Percentiles rank a stretch among this genome's conserved stretches.
These are phyloP conservation scores for Hyaloscypha finlandica DNA, from an alignment of 495 filamentous ascomycete genomes.

Conservation along the genomic window DNA sequence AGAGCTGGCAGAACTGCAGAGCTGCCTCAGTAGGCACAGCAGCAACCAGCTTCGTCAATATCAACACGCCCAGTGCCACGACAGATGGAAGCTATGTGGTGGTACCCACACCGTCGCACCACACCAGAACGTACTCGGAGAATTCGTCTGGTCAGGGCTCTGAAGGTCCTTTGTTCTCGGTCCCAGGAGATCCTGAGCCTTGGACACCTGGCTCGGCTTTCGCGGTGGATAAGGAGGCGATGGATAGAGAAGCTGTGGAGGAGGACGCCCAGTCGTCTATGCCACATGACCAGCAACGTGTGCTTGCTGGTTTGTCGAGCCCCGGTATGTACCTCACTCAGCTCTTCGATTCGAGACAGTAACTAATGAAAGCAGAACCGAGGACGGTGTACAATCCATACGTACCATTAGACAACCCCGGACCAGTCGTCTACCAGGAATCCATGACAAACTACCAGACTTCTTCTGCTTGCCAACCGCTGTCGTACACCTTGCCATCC, in stretches of 20 bases:
- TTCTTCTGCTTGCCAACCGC: not conserved
- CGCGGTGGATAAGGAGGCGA: slow-evolving; percentile 9
- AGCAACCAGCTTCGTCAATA: not conserved
- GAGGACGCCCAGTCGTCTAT: slow-evolving; percentile 5
- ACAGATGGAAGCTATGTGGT: slow-evolving; percentile 11
- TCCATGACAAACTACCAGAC: not conserved
- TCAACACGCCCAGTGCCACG: not conserved
- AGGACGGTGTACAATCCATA: slow-evolving; percentile 7
- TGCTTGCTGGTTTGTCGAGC: slow-evolving; percentile 5
- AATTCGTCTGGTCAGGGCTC: slow-evolving; percentile 8
- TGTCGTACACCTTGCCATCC: too few relatives aligned
- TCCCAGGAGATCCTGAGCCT: slow-evolving; percentile 1
- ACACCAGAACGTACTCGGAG: slow-evolving; percentile 7
- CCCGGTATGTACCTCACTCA: slow-evolving; percentile 3
- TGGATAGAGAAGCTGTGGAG: slow-evolving; percentile 14
- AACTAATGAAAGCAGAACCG: slow-evolving; percentile 9
- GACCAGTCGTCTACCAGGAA: not conserved
- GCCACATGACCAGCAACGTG: slow-evolving; percentile 1
- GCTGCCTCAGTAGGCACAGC: not conserved
- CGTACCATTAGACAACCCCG: not conserved
- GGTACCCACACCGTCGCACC: not conserved
- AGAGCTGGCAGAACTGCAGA: not conserved
- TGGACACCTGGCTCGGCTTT: slow-evolving; percentile 2
- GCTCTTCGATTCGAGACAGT: not conserved
- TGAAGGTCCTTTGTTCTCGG: not conserved